These are phyloP conservation scores for Yamadazyma jaroonii DNA, from an alignment of 1,139 yeast genomes.

Conservation along the genomic window DNA sequence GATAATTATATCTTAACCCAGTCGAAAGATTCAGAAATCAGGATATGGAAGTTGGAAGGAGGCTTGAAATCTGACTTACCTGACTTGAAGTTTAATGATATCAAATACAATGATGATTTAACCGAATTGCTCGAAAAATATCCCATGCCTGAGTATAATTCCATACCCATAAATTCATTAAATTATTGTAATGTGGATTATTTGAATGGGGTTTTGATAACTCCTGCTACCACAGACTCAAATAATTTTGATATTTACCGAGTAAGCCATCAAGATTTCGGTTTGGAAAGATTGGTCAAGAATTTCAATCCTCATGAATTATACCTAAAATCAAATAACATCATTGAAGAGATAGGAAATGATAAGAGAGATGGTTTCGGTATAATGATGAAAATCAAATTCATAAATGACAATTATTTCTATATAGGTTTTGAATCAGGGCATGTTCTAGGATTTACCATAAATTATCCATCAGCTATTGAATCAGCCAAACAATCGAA, in stretches of 20 bases:
- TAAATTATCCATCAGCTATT: constrained; percentile 12
- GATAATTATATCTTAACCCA: constrained; percentile 45
- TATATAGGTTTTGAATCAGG: constrained; percentile 61
- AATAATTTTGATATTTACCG: constrained; percentile 52
- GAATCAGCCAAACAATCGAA: constrained; percentile 5
- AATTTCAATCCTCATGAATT: constrained; percentile 23
- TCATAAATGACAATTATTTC: constrained; percentile 27
- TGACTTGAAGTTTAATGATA: constrained; percentile 11
- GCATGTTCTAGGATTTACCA: constrained; percentile 33
- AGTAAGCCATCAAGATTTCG: constrained; percentile 21
- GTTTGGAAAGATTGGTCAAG: constrained; percentile 23
- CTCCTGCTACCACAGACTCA: constrained; percentile 55
- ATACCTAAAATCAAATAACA: constrained; percentile 7
- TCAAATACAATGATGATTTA: constrained; percentile 12
- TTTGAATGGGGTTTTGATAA: constrained; percentile 27
- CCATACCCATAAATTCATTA: constrained; percentile 54
- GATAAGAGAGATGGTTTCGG: constrained; percentile 43
- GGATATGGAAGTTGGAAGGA: constrained; percentile 42
- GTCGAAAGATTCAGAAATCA: constrained; percentile 50
- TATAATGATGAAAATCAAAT: constrained; percentile 50
- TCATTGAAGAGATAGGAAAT: constrained; percentile 12
- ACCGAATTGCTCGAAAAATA: constrained; percentile 9
- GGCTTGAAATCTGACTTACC: constrained; percentile 9
- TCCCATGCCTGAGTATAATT: constrained; percentile 21
- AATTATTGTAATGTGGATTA: constrained; percentile 53